A percentile compares a stretch with the other conserved stretches of the same genome.
Evolutionary conservation across 768 basidiomycete genomes (phyloP).

Genomic region (Daedaleopsis nitida): DNA sequence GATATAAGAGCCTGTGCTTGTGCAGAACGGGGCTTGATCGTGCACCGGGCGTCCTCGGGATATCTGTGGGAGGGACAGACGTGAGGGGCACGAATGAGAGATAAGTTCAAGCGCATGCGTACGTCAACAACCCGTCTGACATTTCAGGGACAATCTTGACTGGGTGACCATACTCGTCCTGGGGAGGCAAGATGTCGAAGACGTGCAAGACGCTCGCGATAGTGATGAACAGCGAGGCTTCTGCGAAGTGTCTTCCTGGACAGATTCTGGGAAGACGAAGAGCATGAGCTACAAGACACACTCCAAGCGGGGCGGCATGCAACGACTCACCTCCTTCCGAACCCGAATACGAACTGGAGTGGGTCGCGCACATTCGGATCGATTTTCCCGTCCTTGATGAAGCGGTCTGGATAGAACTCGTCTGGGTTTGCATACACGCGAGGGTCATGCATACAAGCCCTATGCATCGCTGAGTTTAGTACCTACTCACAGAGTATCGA

Average conservation of each 20-base stretch:
- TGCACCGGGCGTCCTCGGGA: background rate
- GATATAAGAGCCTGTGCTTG: background rate
- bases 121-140: conserved; percentile 14
- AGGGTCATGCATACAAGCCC: conserved; percentile 17
- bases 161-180: conserved; percentile 12
- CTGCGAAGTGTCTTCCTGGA: conserved; percentile 19
- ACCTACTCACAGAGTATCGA: background rate
- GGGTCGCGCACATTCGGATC: conserved; percentile 13
- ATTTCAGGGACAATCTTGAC: background rate
- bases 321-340: conserved; percentile 16
- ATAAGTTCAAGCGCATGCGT: background rate
- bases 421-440: conserved; percentile 14
- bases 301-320: background rate
- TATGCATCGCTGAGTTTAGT: background rate
- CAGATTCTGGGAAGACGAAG: conserved; percentile 10
- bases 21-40: background rate
- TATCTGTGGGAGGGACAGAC: background rate
- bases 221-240: conserved; percentile 15
- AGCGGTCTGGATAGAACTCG: conserved; percentile 19
- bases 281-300: background rate
- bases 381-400: conserved; percentile 16
- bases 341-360: conserved; percentile 15
- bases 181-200: conserved; percentile 13
- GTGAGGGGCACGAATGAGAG: background rate
- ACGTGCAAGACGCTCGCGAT: conserved; percentile 17